phyloP scores from a whole-genome alignment of 495 filamentous ascomycete species.

The Friedmanniomyces simplex region DNA sequence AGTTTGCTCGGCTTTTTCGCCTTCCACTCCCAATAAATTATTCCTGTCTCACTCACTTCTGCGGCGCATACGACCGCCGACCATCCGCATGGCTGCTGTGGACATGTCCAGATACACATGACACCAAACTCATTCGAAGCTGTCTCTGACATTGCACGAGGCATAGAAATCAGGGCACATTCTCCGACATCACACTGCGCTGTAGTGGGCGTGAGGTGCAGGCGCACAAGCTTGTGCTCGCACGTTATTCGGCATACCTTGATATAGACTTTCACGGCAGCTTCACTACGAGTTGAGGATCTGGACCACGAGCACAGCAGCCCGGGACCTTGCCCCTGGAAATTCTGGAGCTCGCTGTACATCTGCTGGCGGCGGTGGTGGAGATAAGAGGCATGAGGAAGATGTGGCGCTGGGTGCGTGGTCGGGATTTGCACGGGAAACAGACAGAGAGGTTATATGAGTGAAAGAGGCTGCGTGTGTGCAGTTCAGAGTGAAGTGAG shows the following conservation, averaged over 20 bases:
- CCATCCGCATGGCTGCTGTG: not conserved
- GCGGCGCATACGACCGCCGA: not conserved
- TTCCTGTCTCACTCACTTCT: not conserved
- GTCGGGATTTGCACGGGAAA: not conserved
- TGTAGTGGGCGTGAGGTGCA: not conserved
- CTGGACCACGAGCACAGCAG: not conserved
- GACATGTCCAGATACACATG: not conserved
- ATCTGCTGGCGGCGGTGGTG: not conserved
- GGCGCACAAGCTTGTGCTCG: not conserved
- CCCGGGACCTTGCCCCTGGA: not conserved
- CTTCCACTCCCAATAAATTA: not conserved
- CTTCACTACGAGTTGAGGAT: not conserved
- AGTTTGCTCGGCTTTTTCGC: not conserved
- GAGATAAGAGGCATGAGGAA: not conserved
- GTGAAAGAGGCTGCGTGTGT: no score
- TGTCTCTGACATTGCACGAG: not conserved
- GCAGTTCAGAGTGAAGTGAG: not conserved
- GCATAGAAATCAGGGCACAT: not conserved
- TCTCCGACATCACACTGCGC: not conserved
- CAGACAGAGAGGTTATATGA: not conserved
- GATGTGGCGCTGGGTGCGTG: not conserved
- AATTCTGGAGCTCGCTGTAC: not conserved
- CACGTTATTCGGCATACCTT: not conserved
- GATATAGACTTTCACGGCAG: not conserved
- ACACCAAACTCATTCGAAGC: not conserved